phyloP scores from a whole-genome alignment of 176 grass and related monocot genomes.

The Ampelocalamus luodianensis region DNA sequence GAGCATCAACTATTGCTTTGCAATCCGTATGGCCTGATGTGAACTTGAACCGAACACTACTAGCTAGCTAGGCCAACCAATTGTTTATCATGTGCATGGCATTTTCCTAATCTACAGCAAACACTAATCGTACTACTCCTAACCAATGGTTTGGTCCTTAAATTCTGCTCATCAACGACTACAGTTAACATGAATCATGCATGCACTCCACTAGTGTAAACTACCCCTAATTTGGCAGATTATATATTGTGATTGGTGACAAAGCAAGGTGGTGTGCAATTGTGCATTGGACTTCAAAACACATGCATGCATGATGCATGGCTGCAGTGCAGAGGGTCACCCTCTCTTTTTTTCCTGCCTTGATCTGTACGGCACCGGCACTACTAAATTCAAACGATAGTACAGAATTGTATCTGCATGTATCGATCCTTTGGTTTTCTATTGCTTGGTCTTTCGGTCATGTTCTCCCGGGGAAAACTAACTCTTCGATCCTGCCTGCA shows the following conservation, averaged over 20 bases:
- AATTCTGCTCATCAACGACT: background rate
- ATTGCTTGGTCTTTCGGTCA: background rate
- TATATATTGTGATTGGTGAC: background rate
- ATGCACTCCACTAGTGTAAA: no score
- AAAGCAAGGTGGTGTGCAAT: background rate
- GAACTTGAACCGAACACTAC: background rate
- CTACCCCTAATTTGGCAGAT: background rate
- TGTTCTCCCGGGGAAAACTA: background rate
- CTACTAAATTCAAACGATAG: background rate
- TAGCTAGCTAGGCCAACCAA: background rate
- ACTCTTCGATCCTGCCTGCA: background rate
- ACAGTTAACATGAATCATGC: background rate
- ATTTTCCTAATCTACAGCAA: background rate
- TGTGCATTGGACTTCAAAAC: background rate
- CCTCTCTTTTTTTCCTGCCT: background rate
- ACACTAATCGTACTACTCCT: background rate
- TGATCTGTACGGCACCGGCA: background rate
- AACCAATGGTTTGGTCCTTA: background rate
- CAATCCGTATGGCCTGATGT: background rate
- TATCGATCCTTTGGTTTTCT: background rate
- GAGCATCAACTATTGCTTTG: background rate
- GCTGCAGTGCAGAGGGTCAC: background rate
- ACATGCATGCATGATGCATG: background rate
- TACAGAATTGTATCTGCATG: background rate
- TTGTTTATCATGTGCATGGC: background rate